These are phyloP conservation scores for Davidsoniella neocaledoniae DNA, from an alignment of 2,329 filamentous ascomycete species.

Conservation along the genomic window DNA sequence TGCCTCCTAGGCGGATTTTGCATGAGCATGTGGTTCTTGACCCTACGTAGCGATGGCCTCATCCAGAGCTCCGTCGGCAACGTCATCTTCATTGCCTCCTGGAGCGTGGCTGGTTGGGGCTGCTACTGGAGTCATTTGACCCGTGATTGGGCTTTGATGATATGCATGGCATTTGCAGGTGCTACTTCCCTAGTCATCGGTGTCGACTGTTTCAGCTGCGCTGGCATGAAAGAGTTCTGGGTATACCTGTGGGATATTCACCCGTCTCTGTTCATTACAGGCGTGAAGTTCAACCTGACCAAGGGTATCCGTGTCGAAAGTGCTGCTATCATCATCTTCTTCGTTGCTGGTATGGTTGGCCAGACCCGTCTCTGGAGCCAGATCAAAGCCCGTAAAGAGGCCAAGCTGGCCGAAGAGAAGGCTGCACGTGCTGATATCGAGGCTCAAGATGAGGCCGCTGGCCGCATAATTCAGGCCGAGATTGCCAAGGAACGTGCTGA, in stretches of 20 bases:
- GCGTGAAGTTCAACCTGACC: slow-evolving; percentile 68
- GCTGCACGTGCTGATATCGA: slow-evolving; percentile 37
- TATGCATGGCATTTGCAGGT: slow-evolving; percentile 62
- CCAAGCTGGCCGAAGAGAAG: slow-evolving; percentile 32
- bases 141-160: slow-evolving; percentile 60
- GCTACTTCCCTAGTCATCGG: slow-evolving; percentile 66
- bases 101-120: slow-evolving; percentile 52
- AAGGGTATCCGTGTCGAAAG: slow-evolving; percentile 75
- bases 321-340: slow-evolving; percentile 59
- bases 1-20: slow-evolving; percentile 79
- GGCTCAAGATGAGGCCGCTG: slow-evolving; percentile 52
- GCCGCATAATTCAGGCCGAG: slow-evolving; percentile 46
- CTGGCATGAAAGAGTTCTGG: slow-evolving; percentile 95
- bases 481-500: slow-evolving; percentile 43
- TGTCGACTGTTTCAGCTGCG: slow-evolving; percentile 76
- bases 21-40: slow-evolving; percentile 78
- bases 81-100: slow-evolving; percentile 56
- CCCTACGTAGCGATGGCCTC: slow-evolving; percentile 59
- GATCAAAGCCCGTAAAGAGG: slow-evolving; percentile 44
- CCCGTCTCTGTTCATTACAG: slow-evolving; percentile 55
- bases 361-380: slow-evolving; percentile 78
- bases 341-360: slow-evolving; percentile 59
- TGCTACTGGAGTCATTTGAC: slow-evolving; percentile 67
- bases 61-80: slow-evolving; percentile 45
- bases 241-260: slow-evolving; percentile 80